Conservation (phyloP, 805 yeast genomes). For the Tetrapisispora iriomotensis region DNA sequence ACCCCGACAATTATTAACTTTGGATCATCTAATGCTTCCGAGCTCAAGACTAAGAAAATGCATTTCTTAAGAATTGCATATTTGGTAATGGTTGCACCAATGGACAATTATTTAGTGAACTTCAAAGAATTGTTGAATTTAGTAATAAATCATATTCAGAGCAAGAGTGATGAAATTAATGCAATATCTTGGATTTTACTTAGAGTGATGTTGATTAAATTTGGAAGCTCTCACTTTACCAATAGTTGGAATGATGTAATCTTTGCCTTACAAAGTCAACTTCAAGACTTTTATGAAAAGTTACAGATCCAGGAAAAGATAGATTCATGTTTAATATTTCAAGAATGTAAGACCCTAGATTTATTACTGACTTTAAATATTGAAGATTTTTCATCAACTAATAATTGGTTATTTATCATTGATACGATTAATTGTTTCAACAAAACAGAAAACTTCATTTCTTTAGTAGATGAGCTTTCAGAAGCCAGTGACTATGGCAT, state of each 20-base stretch:
- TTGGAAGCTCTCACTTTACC: constrained; percentile 52
- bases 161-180: constrained; percentile 23
- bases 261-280: constrained; percentile 42
- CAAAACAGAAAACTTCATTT: constrained; percentile 27
- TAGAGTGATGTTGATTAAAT: constrained; percentile 54
- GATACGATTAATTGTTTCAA: constrained; percentile 54
- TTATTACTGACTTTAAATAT: constrained; percentile 52
- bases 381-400: constrained; percentile 63
- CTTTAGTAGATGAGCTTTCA: constrained; percentile 40
- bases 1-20: constrained; percentile 48
- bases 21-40: constrained; percentile 61
- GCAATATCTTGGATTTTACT: constrained; percentile 40
- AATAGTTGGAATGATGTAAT: constrained; percentile 63
- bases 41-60: constrained; percentile 41
- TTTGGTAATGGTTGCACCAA: constrained; percentile 50
- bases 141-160: constrained; percentile 31
- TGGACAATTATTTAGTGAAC: constrained; percentile 42
- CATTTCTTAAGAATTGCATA: constrained; percentile 57
- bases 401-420: constrained; percentile 80
- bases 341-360: constrained; percentile 73
- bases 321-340: constrained; percentile 32
- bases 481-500: constrained; percentile 30
- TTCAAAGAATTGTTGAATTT: constrained; percentile 39
- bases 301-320: constrained; percentile 21
- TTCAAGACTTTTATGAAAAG: constrained; percentile 24